These are phyloP conservation scores for Emmonsiellopsis sp. DNA, from an alignment of 2,329 filamentous ascomycete genomes.

Conservation along the genomic window DNA sequence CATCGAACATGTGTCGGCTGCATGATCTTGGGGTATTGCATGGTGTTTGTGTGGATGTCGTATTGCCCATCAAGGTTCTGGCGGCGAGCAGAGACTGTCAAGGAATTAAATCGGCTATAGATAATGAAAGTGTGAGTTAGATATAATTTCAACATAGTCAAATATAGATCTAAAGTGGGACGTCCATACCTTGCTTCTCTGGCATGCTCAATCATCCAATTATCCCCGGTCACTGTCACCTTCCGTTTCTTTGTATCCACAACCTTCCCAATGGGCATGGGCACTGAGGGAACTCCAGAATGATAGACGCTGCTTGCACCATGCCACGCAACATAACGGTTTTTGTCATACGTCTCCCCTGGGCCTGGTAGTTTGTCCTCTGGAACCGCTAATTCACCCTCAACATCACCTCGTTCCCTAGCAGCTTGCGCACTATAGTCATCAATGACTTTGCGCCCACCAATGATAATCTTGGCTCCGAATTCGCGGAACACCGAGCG, in stretches of 20 bases:
- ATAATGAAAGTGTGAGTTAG: slow-evolving; percentile 3
- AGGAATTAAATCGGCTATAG: slow-evolving; percentile 70
- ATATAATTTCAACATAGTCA: slow-evolving; percentile 6
- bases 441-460: slow-evolving; percentile 73
- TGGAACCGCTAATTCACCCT: slow-evolving; percentile 86
- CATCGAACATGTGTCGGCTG: slow-evolving; percentile 82
- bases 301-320: slow-evolving; percentile 95
- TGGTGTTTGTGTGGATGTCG: slow-evolving; percentile 84
- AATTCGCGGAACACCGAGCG: slow-evolving; percentile 96
- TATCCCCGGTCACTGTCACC: slow-evolving; percentile 81
- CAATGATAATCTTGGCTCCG: slow-evolving; percentile 86
- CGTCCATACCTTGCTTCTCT: slow-evolving; percentile 68
- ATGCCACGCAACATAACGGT: slow-evolving; percentile 98
- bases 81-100: slow-evolving; percentile 58
- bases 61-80: slow-evolving; percentile 69
- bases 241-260: slow-evolving; percentile 71
- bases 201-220: slow-evolving; percentile 95
- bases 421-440: slow-evolving; percentile 78
- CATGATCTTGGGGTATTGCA: slow-evolving; percentile 80
- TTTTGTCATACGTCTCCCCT: slow-evolving; percentile 94
- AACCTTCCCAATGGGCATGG: slow-evolving; percentile 62
- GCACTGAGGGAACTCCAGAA: slow-evolving; percentile 66
- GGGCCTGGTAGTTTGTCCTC: slow-evolving; percentile 65
- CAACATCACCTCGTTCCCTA: slow-evolving; percentile 65
- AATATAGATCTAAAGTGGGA: slow-evolving; percentile 8